Percentiles rank a stretch among this genome's conserved stretches.
phyloP scores from a whole-genome alignment of 129 eudicot species.

The Chrysanthemum makinoi region DNA sequence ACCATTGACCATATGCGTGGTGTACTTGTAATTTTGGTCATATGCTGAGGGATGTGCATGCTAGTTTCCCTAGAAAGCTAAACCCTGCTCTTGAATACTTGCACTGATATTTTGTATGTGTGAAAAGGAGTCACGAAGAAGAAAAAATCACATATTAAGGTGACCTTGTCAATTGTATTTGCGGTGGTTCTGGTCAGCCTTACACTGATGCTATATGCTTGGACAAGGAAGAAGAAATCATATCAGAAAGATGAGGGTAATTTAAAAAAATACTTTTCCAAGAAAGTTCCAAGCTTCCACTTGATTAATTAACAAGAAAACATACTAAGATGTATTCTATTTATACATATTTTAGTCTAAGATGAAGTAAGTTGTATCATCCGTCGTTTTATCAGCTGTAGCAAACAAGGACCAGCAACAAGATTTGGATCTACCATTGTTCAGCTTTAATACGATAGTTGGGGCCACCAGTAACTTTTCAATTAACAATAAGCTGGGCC shows the following conservation, averaged over 20 bases:
- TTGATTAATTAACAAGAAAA: no score
- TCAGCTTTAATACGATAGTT: conserved; percentile 15
- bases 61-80: not conserved
- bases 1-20: not conserved
- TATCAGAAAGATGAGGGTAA: conserved; percentile 3
- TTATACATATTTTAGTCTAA: not conserved
- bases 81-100: not conserved
- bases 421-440: conserved; percentile 31
- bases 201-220: conserved; percentile 17
- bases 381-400: not conserved
- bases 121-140: conserved; percentile 14
- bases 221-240: conserved; percentile 20
- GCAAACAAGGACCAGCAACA: conserved; percentile 9
- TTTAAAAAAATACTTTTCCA: not conserved
- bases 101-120: not conserved
- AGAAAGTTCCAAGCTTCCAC: conserved; percentile 1
- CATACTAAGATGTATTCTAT: not conserved
- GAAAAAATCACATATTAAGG: conserved; percentile 5
- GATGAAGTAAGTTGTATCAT: not conserved
- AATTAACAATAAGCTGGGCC: conserved; percentile 31
- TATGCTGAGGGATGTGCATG: not conserved
- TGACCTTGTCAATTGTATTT: conserved; percentile 2
- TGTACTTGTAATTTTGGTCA: not conserved
- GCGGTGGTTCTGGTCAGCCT: conserved; percentile 9
- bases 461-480: conserved; percentile 33